Evolutionary conservation across 768 basidiomycete genomes (phyloP), one percentile per base, ranked within the genome.

Genomic region (Phlebiopsis flavidoalba): DNA sequence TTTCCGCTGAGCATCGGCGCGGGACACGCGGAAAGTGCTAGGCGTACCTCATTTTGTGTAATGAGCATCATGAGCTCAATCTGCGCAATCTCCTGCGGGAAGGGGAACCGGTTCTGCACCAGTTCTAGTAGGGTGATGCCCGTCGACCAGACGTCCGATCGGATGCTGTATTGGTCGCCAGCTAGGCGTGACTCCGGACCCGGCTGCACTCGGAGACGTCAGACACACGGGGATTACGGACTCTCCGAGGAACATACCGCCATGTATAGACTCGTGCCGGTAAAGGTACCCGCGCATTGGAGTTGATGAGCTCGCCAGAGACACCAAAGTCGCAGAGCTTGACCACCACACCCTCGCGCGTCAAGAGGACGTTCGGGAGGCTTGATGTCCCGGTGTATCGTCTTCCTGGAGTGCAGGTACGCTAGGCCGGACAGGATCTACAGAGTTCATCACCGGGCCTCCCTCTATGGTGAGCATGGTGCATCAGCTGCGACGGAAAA

Each of bases 221-320:
- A 56, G 60, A 50, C 57, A 26, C 46, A 24, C 48, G 36, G 31
- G 19, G 15, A 36, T n/a, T 15, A 15, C 37, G 47, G 54, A 33
- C 11, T 15, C 40, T 14, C 48, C 11, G 8, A 37, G 35, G 46
- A 53, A 85, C 95, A 74, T 69, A 98, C 96, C 65, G 97, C 95
- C 96, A 98, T 98, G 75, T 98, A 99, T 65, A 92, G 90, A 71
- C 94, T 94, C 48, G 96, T 98, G 7, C 97, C 97, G 1, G 96
- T 98, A 70, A 98, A 98, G 0, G 97, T 98, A 57, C 91, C 92
- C 15, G 97, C 15, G 97, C 97, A 63, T 91, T 74, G 54, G 91
- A 93, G 69, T 90, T 86, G 67, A 98, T 87, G 22, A 99, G 82
- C 74, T 97, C 93, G 46, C 96, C 97, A 26, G 96, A 98, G 19